Evolutionary conservation across 192 early-diverging fungal species (phyloP), one percentile per base, ranked within the genome.

Genomic region (Coemansia sp.): DNA sequence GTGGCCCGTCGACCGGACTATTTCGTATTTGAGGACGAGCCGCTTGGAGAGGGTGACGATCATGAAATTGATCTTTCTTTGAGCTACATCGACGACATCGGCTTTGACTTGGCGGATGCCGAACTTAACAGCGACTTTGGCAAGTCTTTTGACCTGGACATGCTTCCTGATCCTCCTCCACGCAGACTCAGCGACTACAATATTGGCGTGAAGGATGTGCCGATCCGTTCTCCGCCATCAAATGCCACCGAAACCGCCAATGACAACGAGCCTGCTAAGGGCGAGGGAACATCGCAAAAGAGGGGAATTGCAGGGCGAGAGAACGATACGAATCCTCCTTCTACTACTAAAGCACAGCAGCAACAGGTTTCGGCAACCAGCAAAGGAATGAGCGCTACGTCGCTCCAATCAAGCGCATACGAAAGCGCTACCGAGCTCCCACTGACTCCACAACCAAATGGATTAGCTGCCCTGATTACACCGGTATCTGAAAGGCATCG

Each of bases 101-200:
- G 78, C 20, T 81, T 69, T 13, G 78, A 81, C 55, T 59, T 81
- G 59, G 69, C 43, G 35, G 55, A 59, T 23, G 56, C 53, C 7
- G 63, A 67, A 14, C 63, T 81, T 11, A 69, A 69, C 69, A 72
- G 70, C 43, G 33, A 56, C 48, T 71, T 62, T 49, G 68, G 69
- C 41, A 59, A 60, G 45, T 75, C 73, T 11, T 81, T 81, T 65
- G 77, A 80, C 45, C 56, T 74, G 43, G 72, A 80, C 41, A 54
- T 67, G 63, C 65, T 80, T 17, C 77, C 77, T 25, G 77, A 80
- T 15, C 65, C 69, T 4, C 77, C 77, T 17, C 59, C 64, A 36
- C 77, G 77, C 65, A 63, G 62, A 15, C 22, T 71, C 13, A 69
- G 65, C 59, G 41, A 58, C 32, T 80, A 80, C 42, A 74, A 74